Evolutionary conservation across 1,284 basidiomycete species (phyloP), one percentile per base, ranked within the genome.

Genomic region (Cystobasidium sp.): DNA sequence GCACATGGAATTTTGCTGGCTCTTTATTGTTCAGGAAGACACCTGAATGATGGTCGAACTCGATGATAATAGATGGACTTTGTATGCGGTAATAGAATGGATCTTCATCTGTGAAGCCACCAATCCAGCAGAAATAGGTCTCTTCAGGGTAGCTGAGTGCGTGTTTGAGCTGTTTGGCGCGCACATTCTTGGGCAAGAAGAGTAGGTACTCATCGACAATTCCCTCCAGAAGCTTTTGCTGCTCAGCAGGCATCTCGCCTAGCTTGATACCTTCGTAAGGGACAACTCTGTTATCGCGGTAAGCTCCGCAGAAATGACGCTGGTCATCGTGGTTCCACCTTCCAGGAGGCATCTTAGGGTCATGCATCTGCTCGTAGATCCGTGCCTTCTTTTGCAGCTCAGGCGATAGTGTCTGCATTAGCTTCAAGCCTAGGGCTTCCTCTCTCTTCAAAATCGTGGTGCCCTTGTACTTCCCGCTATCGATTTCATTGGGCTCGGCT

Each of bases 291-390:
- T 83, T 82, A 62, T 83, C 81, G 65, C 81, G 81, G 55, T 76
- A 78, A 14, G 81, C 80, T 10, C 81, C 81, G 8, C 79, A 80
- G 62, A 81, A 74, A 56, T 82, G 81, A 37, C 80, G 61, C 76
- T 83, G 81, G 72, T 83, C 82, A 59, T 82, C 82, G 0, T 81
- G 81, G 67, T 83, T 83, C 82, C 82, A 83, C 39, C 81, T 63
- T 47, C 81, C 81, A 61, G 80, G 80, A 2, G 79, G 55, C n/a
- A 82, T 68, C 5, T 79, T 43, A 7, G 41, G 39, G 22, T 61
- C 69, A 39, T 53, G 61, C 69, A 71, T 71, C 41, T 64, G 22
- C 16, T 71, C 37, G 71, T 66, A 76, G 22, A 80, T 68, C 69
- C 81, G 81, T n/a, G 81, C 82, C 64, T 71, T 39, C 59, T 75